Base-by-base conservation (phyloP, 306 rosid species). In the apple (Malus domestica) region DNA sequence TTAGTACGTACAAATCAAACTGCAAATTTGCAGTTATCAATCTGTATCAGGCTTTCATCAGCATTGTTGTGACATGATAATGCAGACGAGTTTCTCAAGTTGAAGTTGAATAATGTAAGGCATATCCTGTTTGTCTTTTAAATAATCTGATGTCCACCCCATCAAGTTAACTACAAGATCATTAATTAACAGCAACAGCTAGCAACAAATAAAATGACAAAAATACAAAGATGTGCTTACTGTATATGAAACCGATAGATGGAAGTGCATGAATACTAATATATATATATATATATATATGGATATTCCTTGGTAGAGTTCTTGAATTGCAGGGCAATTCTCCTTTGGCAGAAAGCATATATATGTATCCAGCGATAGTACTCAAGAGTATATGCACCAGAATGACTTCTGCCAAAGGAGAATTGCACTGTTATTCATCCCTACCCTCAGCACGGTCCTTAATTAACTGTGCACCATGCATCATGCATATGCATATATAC, bases 281-380 rank as follows among this genome's bases (percentile, higher is more conserved):
- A 33, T 8, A 10, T 8, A 44, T 9, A 44, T 9, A 44, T 4
- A 44, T 4, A 45, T 1, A 46, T 46, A 46, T 14, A 25, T 60
- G 20, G 8, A 60, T 72, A 49, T 49, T 49, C 42, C 23, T 8
- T 18, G 69, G 68, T 73, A 65, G 74, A 71, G 63, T 19, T 59
- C 16, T 59, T 77, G 86, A 90, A 80, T 90, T 85, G 91, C 93
- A 88, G 98, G 92, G 90, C 98, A 91, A 89, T 85, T 91, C 93
- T 93, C 91, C 98, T 91, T 93, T 91, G 96, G 97, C 96, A 73
- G 79, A 87, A 59, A 51, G 29, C 63, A 23, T 19, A 12, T 49
- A 49, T 14, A 1, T 12, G 15, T 1, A 55, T 30, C 22, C 57
- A 68, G 70, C 46, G 27, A 10, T 2, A 40, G 20, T 29, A 52